Evolutionary conservation across 306 rosid genomes (phyloP).

Genomic region (Begonia fuchsioides): DNA sequence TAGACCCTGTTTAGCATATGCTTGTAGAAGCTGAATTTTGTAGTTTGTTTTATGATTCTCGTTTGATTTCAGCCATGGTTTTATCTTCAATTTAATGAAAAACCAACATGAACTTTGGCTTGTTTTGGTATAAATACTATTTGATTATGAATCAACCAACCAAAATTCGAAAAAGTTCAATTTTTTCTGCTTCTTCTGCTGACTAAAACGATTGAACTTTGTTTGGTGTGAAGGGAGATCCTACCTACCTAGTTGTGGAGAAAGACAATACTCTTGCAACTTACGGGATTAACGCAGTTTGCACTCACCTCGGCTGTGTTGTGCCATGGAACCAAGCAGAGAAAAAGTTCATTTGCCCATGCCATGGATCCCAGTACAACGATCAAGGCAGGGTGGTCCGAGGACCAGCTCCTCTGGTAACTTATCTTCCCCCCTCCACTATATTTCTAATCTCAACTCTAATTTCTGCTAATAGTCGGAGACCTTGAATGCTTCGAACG

Average conservation of each 20-base stretch:
- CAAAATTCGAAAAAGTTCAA: neutral
- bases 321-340: constrained; percentile 87
- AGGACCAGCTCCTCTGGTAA: constrained; percentile 97
- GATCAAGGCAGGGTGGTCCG: constrained; percentile 86
- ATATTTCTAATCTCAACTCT: too few relatives aligned
- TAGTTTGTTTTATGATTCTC: too few relatives aligned
- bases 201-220: neutral
- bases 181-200: neutral
- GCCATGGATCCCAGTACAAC: constrained; percentile 97
- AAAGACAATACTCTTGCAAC: constrained; percentile 72
- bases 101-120: too few relatives aligned
- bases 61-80: too few relatives aligned
- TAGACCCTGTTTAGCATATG: too few relatives aligned
- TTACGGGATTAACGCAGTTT: constrained; percentile 76
- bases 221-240: constrained; percentile 52
- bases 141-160: too few relatives aligned
- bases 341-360: constrained; percentile 90
- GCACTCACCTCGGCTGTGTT: constrained; percentile 98
- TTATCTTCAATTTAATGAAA: too few relatives aligned
- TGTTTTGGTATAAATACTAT: too few relatives aligned
- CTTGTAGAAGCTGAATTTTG: too few relatives aligned
- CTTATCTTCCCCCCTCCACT: neutral
- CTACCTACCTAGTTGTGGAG: constrained; percentile 95
- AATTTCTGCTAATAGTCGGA: too few relatives aligned
- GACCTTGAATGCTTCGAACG: too few relatives aligned